Base-by-base conservation (phyloP, 1,284 basidiomycete species). In the Melanopsichium pennsylvanicum region DNA sequence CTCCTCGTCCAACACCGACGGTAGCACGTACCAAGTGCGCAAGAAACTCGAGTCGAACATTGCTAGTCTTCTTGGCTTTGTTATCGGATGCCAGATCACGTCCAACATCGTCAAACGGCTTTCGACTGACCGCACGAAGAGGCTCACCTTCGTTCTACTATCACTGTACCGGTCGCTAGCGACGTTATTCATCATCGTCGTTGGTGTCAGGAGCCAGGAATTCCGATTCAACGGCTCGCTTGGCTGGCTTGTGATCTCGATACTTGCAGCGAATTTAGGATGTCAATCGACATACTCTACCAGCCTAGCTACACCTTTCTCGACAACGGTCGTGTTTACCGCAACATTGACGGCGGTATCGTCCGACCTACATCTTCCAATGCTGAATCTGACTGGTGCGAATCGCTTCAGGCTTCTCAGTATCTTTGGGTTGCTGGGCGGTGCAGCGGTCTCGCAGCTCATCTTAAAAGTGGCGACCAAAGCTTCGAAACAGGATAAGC, bases 251-350 rank as follows among this genome's bases (percentile, higher is more conserved):
- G 59, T 68, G 34, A 46, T 54, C 37, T 38, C 54, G 27, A 34
- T 62, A 13, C 40, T 70, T 11, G 68, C 62, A 7, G 38, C 50
- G 9, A 55, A 41, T 16, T 22, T 63, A 12, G 62, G 69, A 5
- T 49, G 49, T 22, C 69, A 71, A 27, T 54, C 63, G 23, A 49
- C 55, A 9, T 63, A 57, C 25, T 68, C 62, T 21, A 59, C 47
- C 41, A 42, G 18, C 15, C 62, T 68, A 5, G 42, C 48, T 5
- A 68, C 69, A 10, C 69, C 62, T 1, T 68, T 67, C 10, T 49
- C 54, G 15, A 68, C 58, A 32, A 71, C 69, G 3, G 69, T 71
- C 6, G 69, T 68, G 7, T 71, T 71, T 25, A 71, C 69, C 1
- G 60, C 63, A 2, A 63, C 69, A 10, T 23, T 63, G 47, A 63